Evolutionary conservation across 805 yeast genomes (phyloP).

Genomic region (Candida ortonii): DNA sequence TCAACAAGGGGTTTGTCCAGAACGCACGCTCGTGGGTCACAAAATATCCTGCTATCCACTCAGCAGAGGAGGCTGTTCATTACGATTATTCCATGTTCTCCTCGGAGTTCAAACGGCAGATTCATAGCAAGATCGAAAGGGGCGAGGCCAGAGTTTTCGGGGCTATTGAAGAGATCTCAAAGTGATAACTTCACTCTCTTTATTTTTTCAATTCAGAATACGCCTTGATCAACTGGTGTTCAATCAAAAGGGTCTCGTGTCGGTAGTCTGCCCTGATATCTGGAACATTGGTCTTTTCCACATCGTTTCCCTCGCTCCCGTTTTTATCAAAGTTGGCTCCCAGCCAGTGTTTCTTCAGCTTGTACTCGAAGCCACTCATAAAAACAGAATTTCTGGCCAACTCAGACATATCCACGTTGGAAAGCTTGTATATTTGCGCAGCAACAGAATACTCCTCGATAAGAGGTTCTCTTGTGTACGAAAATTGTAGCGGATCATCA

Average conservation of each 20-base stretch:
- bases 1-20: conserved; percentile 34
- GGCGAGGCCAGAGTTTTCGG: conserved; percentile 31
- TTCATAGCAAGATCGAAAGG: conserved; percentile 24
- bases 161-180: conserved; percentile 2
- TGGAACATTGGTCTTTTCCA: conserved; percentile 95
- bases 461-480: conserved; percentile 94
- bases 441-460: conserved; percentile 98
- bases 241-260: conserved; percentile 71
- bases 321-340: conserved; percentile 58
- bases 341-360: conserved; percentile 87
- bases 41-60: conserved; percentile 9
- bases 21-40: conserved; percentile 36
- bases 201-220: conserved; percentile 38
- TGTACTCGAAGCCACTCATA: conserved; percentile 92
- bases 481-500: conserved; percentile 96
- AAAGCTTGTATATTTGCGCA: conserved; percentile 92
- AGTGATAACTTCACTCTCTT: not conserved
- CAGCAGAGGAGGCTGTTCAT: conserved; percentile 21
- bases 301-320: conserved; percentile 80
- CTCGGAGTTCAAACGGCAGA: conserved; percentile 19
- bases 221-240: conserved; percentile 62
- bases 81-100: conserved; percentile 29
- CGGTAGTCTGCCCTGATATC: conserved; percentile 82
- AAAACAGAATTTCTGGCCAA: conserved; percentile 87
- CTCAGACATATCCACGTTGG: conserved; percentile 97